phyloP scores from a whole-genome alignment of 2,329 filamentous ascomycete genomes.

The Drechslerella stenobrocha region DNA sequence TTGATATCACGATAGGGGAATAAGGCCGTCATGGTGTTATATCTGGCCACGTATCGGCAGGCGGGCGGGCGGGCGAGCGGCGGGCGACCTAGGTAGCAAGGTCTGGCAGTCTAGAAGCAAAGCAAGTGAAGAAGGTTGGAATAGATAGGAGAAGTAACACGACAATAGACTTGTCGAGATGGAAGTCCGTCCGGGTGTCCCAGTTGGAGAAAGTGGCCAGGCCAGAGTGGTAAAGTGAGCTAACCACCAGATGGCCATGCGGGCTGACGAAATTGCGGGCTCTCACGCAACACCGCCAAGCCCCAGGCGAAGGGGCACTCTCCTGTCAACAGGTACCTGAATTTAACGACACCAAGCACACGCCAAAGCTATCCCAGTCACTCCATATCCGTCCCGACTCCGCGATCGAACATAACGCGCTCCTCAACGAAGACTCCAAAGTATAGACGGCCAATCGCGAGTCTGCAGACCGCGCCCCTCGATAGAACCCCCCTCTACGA shows the following conservation, averaged over 20 bases:
- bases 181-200: not conserved
- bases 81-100: not conserved
- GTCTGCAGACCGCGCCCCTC: constrained; percentile 4
- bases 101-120: not conserved
- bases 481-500: constrained; percentile 13
- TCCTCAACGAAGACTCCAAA: no score
- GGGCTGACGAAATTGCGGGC: constrained; percentile 42
- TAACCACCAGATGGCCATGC: constrained; percentile 23
- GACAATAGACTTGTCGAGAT: not conserved
- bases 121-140: not conserved
- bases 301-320: constrained; percentile 6
- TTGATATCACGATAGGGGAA: constrained; percentile 95
- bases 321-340: constrained; percentile 3
- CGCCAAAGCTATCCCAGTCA: constrained; percentile 2
- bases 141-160: not conserved
- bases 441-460: no score
- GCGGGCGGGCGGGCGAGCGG: constrained; percentile 4
- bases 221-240: not conserved
- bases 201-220: not conserved
- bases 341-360: constrained; percentile 4
- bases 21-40: constrained; percentile 59
- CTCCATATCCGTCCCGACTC: not conserved
- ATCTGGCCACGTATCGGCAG: constrained; percentile 45
- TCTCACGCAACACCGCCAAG: constrained; percentile 37
- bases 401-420: no score